These are phyloP conservation scores for Fraxinus angustifolia DNA, from an alignment of 305 asterid species.

Conservation along the genomic window DNA sequence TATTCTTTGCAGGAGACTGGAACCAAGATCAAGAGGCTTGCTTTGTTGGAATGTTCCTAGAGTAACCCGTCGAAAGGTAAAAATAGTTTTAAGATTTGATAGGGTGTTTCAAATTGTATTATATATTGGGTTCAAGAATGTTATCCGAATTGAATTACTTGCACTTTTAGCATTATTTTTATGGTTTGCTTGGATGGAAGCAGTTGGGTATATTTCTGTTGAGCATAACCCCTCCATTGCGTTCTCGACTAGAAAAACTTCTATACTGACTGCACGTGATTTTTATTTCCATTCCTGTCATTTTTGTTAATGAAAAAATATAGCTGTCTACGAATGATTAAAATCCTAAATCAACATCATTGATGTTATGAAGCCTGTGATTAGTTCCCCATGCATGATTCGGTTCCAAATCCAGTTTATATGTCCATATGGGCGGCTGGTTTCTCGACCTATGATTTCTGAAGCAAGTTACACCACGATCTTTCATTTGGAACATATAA, in stretches of 20 bases:
- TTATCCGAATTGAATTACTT: not conserved
- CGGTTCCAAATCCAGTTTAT: not conserved
- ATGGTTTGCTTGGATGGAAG: not conserved
- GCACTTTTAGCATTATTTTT: not conserved
- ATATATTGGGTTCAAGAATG: not conserved
- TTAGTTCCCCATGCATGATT: not conserved
- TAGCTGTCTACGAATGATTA: not conserved
- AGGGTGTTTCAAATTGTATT: not conserved
- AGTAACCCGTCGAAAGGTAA: constrained; percentile 45
- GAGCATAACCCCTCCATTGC: not conserved
- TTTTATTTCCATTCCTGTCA: not conserved
- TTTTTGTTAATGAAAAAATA: not conserved
- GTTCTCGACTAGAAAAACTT: not conserved
- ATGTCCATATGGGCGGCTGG: not conserved
- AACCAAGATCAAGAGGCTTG: constrained; percentile 50
- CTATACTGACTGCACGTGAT: not conserved
- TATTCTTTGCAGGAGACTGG: constrained; percentile 43
- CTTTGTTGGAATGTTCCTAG: constrained; percentile 49
- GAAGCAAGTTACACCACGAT: not conserved
- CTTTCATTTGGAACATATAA: not conserved
- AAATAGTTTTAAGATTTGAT: not conserved
- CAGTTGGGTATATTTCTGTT: not conserved
- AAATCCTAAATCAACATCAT: not conserved
- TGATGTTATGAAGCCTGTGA: not conserved
- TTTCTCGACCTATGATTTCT: not conserved